Base-by-base conservation (phyloP, 1,284 basidiomycete species). In the Fomes fomentarius region DNA sequence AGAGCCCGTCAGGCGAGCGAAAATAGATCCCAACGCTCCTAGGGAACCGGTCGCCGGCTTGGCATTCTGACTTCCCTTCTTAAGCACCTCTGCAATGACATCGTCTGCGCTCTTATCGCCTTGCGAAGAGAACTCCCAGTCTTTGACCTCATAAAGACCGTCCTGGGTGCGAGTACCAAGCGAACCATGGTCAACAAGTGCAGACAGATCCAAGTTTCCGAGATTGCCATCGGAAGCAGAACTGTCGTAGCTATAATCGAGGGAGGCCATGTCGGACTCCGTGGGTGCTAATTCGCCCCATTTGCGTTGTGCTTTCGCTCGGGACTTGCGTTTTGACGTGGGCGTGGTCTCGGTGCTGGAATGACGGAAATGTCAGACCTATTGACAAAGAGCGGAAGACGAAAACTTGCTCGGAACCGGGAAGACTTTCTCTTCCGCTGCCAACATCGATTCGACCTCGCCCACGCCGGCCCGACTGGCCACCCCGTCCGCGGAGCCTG, bases 91-190 rank as follows among this genome's bases (percentile, higher is more conserved):
- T 1, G 84, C 74, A 50, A 92, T 84, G 39, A 81, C 78, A 43
- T 83, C 80, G 50, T 82, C 80, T 0, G 84, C 75, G n/a, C 79
- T 75, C 51, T 72, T 66, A 28, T 59, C 71, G 12, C 75, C 74
- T 54, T 58, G 47, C 19, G 47, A 44, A 50, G 48, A 55, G 70
- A 91, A 84, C 66, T 96, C 92, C 87, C 94, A 95, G 68, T 98
- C 96, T 60, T 91, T 94, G 38, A 98, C 91, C 71, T 97, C 94
- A 68, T 98, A 98, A 57, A 93, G 71, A 2, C 96, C 97, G 62
- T 94, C 87, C 31, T 78, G 78, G n/a, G 81, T 90, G 38, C 90
- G 81, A 22, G 78, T 89, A 8, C 96, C 94, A 57, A 94, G 71
- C 9, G 93, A 94, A n/a, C 81, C 75, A 63, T 85, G 74, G 66